phyloP scores from a whole-genome alignment of 108 stramenopile species.

The Skeletonema tropicum region DNA sequence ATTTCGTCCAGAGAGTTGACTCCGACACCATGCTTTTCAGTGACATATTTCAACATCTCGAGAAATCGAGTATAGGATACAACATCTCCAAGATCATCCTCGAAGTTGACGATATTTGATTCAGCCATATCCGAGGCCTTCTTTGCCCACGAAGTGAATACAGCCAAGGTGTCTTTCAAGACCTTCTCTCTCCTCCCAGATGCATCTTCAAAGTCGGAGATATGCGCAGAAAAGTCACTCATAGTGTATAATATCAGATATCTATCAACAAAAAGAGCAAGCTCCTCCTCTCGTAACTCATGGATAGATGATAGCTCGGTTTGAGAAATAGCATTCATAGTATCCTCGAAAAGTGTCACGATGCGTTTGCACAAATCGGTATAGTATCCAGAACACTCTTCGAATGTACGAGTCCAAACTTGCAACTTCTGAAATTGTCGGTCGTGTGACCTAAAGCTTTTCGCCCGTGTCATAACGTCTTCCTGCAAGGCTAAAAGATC shows the following conservation, averaged over 20 bases:
- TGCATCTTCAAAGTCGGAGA: neutral
- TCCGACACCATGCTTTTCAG: neutral
- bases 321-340: conserved; percentile 5
- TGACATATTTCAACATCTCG: conserved; percentile 9
- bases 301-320: conserved; percentile 21
- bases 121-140: conserved; percentile 9
- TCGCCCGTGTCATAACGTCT: conserved; percentile 29
- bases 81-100: conserved; percentile 17
- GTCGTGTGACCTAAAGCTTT: conserved; percentile 4
- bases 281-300: conserved; percentile 11
- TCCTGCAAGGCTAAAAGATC: conserved; percentile 16
- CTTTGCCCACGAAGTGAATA: conserved; percentile 11
- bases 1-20: conserved; percentile 5
- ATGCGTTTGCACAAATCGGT: conserved; percentile 2
- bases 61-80: conserved; percentile 3
- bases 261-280: conserved; percentile 6
- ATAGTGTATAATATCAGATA: conserved; percentile 8
- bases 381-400: conserved; percentile 25
- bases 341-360: neutral
- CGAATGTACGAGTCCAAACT: conserved; percentile 26
- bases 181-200: conserved; percentile 5
- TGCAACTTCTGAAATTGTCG: conserved; percentile 12
- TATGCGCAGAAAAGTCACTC: conserved; percentile 13
- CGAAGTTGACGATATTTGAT: neutral
- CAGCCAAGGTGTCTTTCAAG: neutral